Evolutionary conservation across 2,329 filamentous ascomycete species (phyloP), one percentile per base, ranked within the genome.

Genomic region (Penicillium sp.): DNA sequence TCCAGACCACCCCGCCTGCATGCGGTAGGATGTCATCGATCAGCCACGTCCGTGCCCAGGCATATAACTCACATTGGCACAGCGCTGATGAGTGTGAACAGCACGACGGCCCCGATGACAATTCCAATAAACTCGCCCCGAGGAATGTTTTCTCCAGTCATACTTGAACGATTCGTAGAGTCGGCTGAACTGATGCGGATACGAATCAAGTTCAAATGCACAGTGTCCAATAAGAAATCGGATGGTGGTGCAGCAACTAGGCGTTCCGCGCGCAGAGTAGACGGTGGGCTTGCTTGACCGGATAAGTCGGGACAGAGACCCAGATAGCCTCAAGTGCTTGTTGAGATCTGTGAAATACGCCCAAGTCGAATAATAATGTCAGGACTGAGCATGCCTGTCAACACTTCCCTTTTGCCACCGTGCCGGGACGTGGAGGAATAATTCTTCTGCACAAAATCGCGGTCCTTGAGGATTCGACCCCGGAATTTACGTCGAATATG

Each of bases 61-160:
- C 38, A 35, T 40, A 47, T 36, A 46, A 61, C 63, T 59, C 42
- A 65, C 63, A 66, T 55, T 13, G 63, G 63, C 39, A 65, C 40
- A 28, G 59, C 28, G 50, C 61, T 66, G 49, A 66, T 61, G 29
- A 59, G 42, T 36, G 49, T 55, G 46, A 66, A 63, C 32, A 64
- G 45, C 18, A 57, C 48, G 24, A 65, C 52, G 11, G 59, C 63
- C 33, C 62, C 63, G 54, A 64, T 56, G 41, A 65, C 55, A 38
- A 66, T 56, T 25, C 63, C 60, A 34, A 63, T 54, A 18, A 65
- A 48, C 46, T 63, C 59, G 28, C 53, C 54, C 43, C 50, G 47
- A 18, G 60, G 54, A 37, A 60, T 35, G 13, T 48, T 39, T 36
- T 56, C 40, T 29, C 49, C 54, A 18, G 52, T 51, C 62, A 65